phyloP scores from a whole-genome alignment of 495 filamentous ascomycete genomes.

The Trichoderma erinaceum region DNA sequence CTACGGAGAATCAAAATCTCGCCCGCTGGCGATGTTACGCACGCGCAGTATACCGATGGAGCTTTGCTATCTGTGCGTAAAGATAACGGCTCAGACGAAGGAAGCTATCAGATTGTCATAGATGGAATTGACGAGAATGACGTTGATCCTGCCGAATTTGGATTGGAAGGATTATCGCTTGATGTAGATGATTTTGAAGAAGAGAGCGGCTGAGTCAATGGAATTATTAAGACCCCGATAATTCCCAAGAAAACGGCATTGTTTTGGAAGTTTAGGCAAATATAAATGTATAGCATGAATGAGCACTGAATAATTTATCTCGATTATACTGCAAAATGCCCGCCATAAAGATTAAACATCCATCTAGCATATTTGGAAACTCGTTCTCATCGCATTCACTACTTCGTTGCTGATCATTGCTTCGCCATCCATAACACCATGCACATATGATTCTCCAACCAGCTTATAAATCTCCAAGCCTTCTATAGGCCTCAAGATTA shows the following conservation, averaged over 20 bases:
- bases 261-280: neutral
- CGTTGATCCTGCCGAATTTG: neutral
- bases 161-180: neutral
- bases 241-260: neutral
- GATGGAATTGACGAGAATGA: neutral
- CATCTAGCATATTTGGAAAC: neutral
- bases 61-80: neutral
- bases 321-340: no score
- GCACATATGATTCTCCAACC: slow-evolving; percentile 7
- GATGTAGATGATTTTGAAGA: neutral
- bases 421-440: slow-evolving; percentile 15
- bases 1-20: neutral
- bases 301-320: no score
- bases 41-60: neutral
- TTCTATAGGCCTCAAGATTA: slow-evolving; percentile 27
- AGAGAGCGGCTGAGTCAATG: neutral
- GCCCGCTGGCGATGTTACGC: neutral
- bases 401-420: neutral
- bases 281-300: neutral
- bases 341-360: neutral
- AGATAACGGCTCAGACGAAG: neutral
- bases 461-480: slow-evolving; percentile 2
- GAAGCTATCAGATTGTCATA: neutral
- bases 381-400: neutral
- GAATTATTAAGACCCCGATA: no score